phyloP scores from a whole-genome alignment of 352 stramenopile genomes.

The Phytopythium cucurbitacearum region DNA sequence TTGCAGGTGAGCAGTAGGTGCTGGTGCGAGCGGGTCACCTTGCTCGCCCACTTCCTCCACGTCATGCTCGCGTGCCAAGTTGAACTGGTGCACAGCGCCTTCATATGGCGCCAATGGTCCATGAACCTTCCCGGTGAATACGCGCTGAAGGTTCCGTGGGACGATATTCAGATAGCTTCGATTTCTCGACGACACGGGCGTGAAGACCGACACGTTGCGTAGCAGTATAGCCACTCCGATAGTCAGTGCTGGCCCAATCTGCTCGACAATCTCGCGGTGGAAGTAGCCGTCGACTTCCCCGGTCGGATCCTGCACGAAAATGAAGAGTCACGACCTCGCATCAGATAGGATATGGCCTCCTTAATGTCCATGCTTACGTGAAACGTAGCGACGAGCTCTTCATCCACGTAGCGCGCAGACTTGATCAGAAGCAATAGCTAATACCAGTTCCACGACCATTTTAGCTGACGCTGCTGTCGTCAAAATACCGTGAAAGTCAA shows the following conservation, averaged over 20 bases:
- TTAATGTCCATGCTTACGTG: constrained; percentile 27
- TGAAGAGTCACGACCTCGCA: neutral
- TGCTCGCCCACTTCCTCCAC: constrained; percentile 24
- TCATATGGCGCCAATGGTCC: constrained; percentile 15
- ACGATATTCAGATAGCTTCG: constrained; percentile 75
- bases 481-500: neutral
- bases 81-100: constrained; percentile 42
- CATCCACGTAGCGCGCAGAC: constrained; percentile 75
- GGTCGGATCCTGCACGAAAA: constrained; percentile 54
- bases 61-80: constrained; percentile 25
- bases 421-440: constrained; percentile 75
- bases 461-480: neutral
- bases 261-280: constrained; percentile 72
- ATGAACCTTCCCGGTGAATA: constrained; percentile 40
- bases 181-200: constrained; percentile 33
- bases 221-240: constrained; percentile 51
- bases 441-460: constrained; percentile 1
- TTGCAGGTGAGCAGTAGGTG: constrained; percentile 16
- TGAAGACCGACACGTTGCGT: constrained; percentile 66
- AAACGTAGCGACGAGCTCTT: constrained; percentile 75
- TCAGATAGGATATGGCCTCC: too few species aligned
- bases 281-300: constrained; percentile 80
- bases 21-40: constrained; percentile 4
- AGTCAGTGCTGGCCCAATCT: constrained; percentile 50
- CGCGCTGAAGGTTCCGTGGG: constrained; percentile 50